phyloP scores from a whole-genome alignment of 345 rosid species.

The Melaleuca quinquenervia region DNA sequence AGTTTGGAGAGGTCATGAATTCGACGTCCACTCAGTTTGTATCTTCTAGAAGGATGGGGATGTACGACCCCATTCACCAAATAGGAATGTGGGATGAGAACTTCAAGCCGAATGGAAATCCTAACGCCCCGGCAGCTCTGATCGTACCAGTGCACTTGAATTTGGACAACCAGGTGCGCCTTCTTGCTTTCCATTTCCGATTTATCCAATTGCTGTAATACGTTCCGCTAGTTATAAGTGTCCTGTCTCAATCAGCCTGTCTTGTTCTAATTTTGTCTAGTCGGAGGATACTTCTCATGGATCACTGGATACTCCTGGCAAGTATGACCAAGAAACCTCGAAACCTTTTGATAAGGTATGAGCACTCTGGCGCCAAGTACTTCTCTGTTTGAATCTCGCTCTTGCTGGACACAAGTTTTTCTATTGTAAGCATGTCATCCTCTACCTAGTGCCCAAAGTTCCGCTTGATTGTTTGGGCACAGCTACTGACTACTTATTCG shows the following conservation, averaged over 20 bases:
- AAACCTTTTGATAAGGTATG: slow-evolving; percentile 67
- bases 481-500: neutral
- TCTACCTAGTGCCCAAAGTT: neutral
- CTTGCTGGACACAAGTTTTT: neutral
- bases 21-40: slow-evolving; percentile 70
- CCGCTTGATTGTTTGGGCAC: neutral
- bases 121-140: slow-evolving; percentile 31
- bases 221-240: neutral
- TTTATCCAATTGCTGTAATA: neutral
- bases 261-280: slow-evolving; percentile 23
- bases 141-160: slow-evolving; percentile 38
- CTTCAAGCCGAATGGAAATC: slow-evolving; percentile 43
- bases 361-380: neutral
- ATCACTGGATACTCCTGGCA: slow-evolving; percentile 38
- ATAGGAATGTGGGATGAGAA: slow-evolving; percentile 80
- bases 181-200: neutral
- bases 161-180: slow-evolving; percentile 55
- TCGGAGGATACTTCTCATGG: slow-evolving; percentile 82
- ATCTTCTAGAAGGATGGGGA: slow-evolving; percentile 51
- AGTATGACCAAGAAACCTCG: slow-evolving; percentile 71
- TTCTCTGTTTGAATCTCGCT: neutral
- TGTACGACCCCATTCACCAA: slow-evolving; percentile 65
- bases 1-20: slow-evolving; percentile 44
- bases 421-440: neutral
- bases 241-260: neutral